Base-by-base conservation (phyloP, 345 rosid genomes). In the Heritiera littoralis region DNA sequence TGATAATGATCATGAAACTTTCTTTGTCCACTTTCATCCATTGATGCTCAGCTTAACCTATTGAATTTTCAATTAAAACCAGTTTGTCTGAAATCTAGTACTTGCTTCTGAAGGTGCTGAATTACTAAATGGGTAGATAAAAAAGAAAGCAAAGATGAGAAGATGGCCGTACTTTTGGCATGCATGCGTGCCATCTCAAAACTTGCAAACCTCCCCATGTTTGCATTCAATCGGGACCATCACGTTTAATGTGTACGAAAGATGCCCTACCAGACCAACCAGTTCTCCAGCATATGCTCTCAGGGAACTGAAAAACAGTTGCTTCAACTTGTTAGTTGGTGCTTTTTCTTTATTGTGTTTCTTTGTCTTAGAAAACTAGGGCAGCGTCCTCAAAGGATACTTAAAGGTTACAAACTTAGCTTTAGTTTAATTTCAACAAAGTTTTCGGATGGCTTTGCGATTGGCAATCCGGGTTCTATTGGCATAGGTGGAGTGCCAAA, bases 261-360 rank as follows among this genome's bases (percentile, higher is more conserved):
- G 74, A 70, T 70, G 54, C 74, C 58, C 54, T 28, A 48, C 1
- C 1, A 6, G 58, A 28, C 74, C 74, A 70, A 70, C 58, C 40
- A 70, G 9, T 48, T 14, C 7, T 49, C 6, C 58, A 48, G 74
- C 74, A 70, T 48, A 70, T 69, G 71, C 69, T 66, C 51, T 66
- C 71, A 40, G 9, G 74, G 15, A 46, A 68, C 55, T 45, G 35
- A 68, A 46, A 43, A 68, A 43, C 72, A 43, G 72, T 70, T 70
- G 20, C 74, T 69, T 56, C 74, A 23, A 48, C 56, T 70, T 43
- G 72, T 43, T 67, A 41, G 58, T 23, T 70, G 32, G n/a, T 23
- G 58, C 35, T 6, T 5, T 48, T 68, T 69, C 40, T 70, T 70
- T 48, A 48, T 45, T 68, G 28, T 18, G 13, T 18, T 40, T 9